phyloP scores from a whole-genome alignment of 2,329 filamentous ascomycete genomes.

The Biscogniauxia marginata region DNA sequence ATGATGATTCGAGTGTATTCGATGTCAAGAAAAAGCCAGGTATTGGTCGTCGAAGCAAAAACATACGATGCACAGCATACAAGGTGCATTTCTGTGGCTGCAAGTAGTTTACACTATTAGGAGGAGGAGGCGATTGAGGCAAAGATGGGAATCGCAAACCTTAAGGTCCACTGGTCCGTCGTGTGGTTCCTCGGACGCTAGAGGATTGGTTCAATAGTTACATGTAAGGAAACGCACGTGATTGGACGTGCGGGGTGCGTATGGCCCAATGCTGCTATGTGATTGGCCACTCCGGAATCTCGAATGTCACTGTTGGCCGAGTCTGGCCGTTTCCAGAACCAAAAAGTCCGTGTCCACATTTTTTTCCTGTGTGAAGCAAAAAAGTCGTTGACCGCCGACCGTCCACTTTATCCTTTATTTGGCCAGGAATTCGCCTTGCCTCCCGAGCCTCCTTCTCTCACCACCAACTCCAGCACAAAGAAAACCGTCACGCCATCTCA shows the following conservation, averaged over 20 bases:
- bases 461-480: not conserved
- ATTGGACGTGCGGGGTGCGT: not conserved
- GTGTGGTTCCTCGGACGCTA: not conserved
- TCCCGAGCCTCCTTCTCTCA: not conserved
- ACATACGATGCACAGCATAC: too few species aligned
- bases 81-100: too few species aligned
- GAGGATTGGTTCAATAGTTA: not conserved
- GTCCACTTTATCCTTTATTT: conserved; percentile 2
- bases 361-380: not conserved
- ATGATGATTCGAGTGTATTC: too few species aligned
- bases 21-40: too few species aligned
- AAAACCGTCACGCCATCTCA: not conserved
- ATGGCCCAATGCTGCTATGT: not conserved
- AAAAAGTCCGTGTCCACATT: not conserved
- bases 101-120: too few species aligned
- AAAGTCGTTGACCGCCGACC: conserved; percentile 15
- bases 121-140: too few species aligned
- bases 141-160: too few species aligned
- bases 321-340: conserved; percentile 12
- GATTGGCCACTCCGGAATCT: not conserved
- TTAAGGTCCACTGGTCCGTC: not conserved
- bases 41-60: too few species aligned
- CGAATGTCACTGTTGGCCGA: not conserved
- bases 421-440: conserved; percentile 6
- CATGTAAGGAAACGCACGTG: not conserved